Conservation (phyloP, 1,284 basidiomycete genomes). For the Ceratobasidium sp. region DNA sequence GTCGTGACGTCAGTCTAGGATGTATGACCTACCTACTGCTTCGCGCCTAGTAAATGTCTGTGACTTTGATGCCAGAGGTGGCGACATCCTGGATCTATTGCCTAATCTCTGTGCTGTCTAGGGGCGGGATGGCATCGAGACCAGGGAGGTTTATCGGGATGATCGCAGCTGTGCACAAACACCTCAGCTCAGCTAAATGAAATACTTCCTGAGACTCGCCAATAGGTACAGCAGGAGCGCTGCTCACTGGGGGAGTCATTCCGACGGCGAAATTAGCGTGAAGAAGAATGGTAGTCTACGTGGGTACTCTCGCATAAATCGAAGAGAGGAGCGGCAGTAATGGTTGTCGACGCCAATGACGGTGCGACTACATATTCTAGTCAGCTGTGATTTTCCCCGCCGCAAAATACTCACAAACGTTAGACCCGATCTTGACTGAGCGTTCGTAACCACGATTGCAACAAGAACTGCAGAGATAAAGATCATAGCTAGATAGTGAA, state of each 20-base stretch:
- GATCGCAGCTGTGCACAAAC: conserved; percentile 62
- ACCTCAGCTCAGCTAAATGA: conserved; percentile 30
- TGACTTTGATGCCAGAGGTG: conserved; percentile 70
- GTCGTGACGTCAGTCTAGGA: background rate
- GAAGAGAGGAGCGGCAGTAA: conserved; percentile 52
- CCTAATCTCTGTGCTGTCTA: conserved; percentile 71
- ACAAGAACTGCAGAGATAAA: conserved; percentile 16
- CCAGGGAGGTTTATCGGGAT: conserved; percentile 69
- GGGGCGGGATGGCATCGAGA: conserved; percentile 77
- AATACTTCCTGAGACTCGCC: conserved; percentile 62
- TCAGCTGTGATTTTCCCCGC: background rate
- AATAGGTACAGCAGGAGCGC: conserved; percentile 74
- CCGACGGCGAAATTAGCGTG: conserved; percentile 71
- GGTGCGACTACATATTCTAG: background rate
- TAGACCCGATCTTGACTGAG: background rate
- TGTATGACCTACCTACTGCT: background rate
- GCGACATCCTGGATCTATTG: conserved; percentile 79
- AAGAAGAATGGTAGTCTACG: conserved; percentile 65
- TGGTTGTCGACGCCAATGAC: conserved; percentile 37
- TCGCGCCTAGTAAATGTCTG: conserved; percentile 70
- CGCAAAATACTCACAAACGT: conserved; percentile 2
- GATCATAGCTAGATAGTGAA: background rate
- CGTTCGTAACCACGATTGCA: conserved; percentile 5
- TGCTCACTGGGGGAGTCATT: conserved; percentile 69
- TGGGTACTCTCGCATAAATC: conserved; percentile 75